Percentiles rank a stretch among this genome's conserved stretches.
These are phyloP conservation scores for Wickerhamomyces alni DNA, from an alignment of 805 yeast genomes.

Conservation along the genomic window DNA sequence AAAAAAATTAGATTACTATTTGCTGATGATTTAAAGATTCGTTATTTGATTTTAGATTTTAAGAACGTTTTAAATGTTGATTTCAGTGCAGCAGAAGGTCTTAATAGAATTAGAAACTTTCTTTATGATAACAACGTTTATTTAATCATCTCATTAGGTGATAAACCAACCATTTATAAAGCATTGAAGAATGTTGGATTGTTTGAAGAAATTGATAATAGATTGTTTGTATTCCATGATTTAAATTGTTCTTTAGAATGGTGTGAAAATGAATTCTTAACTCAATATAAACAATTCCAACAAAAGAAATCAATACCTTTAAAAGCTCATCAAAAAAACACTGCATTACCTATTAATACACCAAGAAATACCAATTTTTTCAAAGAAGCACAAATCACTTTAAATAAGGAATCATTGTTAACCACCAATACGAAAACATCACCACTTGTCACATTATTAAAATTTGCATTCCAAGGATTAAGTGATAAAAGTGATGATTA, in stretches of 20 bases:
- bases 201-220: slow-evolving; percentile 34
- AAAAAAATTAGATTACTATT: slow-evolving; percentile 60
- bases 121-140: slow-evolving; percentile 63
- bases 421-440: background rate
- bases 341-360: slow-evolving; percentile 23
- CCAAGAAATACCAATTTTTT: slow-evolving; percentile 36
- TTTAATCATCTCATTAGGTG: slow-evolving; percentile 73
- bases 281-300: slow-evolving; percentile 30
- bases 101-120: slow-evolving; percentile 77
- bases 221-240: slow-evolving; percentile 63
- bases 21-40: slow-evolving; percentile 58
- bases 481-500: slow-evolving; percentile 40
- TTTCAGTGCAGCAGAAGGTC: slow-evolving; percentile 94
- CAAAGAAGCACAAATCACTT: slow-evolving; percentile 32
- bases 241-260: slow-evolving; percentile 89
- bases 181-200: slow-evolving; percentile 82
- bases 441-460: slow-evolving; percentile 30
- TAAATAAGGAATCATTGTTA: slow-evolving; percentile 25
- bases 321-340: background rate
- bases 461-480: slow-evolving; percentile 39
- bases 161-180: slow-evolving; percentile 57
- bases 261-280: slow-evolving; percentile 88
- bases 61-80: slow-evolving; percentile 76
- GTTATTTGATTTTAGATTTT: slow-evolving; percentile 80
- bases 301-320: background rate